A percentile compares a stretch with the other conserved stretches of the same genome.
phyloP scores from a whole-genome alignment of 2,329 filamentous ascomycete genomes.

The Lizonia empirigonia region DNA sequence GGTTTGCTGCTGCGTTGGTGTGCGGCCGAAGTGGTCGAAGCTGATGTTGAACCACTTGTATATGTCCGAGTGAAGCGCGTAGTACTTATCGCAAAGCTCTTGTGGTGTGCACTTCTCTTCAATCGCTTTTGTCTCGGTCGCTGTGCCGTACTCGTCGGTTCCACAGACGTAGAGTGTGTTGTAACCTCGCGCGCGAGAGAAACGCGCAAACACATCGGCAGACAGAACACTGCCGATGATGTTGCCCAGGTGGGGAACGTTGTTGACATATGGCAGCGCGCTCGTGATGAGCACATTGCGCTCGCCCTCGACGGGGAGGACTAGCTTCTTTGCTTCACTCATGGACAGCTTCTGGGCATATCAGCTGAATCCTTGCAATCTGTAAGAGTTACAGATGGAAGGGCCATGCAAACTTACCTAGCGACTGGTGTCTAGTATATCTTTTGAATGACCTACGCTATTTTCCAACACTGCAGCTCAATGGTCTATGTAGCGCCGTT shows the following conservation, averaged over 20 bases:
- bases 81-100: constrained; percentile 90
- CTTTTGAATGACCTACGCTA: background rate
- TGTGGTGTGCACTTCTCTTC: constrained; percentile 83
- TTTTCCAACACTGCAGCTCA: constrained; percentile 2
- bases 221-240: constrained; percentile 67
- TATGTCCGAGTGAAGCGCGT: constrained; percentile 84
- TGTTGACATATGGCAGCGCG: constrained; percentile 85
- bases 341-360: constrained; percentile 21
- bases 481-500: background rate
- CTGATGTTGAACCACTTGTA: constrained; percentile 96
- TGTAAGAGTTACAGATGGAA: background rate
- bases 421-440: background rate
- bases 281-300: constrained; percentile 89
- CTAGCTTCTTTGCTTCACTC: constrained; percentile 49
- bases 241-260: constrained; percentile 72
- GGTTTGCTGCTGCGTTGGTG: constrained; percentile 86
- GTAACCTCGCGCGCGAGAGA: constrained; percentile 77
- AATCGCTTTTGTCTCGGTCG: constrained; percentile 92
- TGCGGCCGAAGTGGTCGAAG: constrained; percentile 94
- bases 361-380: constrained; percentile 9
- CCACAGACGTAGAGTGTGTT: constrained; percentile 87
- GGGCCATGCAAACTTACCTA: constrained; percentile 1
- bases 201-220: constrained; percentile 78
- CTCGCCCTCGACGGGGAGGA: constrained; percentile 62
- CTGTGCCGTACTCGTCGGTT: constrained; percentile 93